Evolutionary conservation across 306 rosid genomes (phyloP).

Genomic region (Lathyrus aphaca): DNA sequence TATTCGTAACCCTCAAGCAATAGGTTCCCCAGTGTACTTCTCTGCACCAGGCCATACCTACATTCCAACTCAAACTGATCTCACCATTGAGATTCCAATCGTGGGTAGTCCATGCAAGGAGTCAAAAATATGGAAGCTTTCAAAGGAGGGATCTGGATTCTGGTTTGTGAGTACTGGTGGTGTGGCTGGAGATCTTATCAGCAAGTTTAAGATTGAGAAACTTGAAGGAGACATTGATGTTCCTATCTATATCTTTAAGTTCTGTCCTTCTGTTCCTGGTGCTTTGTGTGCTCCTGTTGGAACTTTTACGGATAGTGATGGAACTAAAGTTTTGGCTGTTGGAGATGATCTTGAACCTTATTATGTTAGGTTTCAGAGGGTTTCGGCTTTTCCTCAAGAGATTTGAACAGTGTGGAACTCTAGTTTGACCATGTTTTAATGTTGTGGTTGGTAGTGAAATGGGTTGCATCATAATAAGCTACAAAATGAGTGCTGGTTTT

Average conservation of each 20-base stretch:
- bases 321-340: constrained; percentile 45
- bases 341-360: constrained; percentile 38
- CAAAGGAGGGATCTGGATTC: constrained; percentile 36
- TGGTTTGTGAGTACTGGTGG: constrained; percentile 44
- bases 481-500: too few species aligned
- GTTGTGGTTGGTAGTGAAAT: not conserved
- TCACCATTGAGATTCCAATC: constrained; percentile 19
- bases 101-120: constrained; percentile 16
- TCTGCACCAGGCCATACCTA: constrained; percentile 8
- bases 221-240: constrained; percentile 39
- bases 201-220: constrained; percentile 48
- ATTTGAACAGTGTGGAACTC: constrained; percentile 3
- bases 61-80: constrained; percentile 39
- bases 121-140: constrained; percentile 38
- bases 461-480: too few species aligned
- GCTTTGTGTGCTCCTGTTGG: constrained; percentile 45
- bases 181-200: not conserved
- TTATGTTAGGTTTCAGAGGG: constrained; percentile 44
- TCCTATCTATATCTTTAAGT: constrained; percentile 45
- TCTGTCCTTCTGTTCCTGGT: constrained; percentile 41
- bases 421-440: not conserved
- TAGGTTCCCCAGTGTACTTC: constrained; percentile 15
- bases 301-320: constrained; percentile 37
- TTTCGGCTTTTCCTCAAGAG: not conserved
- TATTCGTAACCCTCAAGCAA: constrained; percentile 36